Base-by-base conservation (phyloP, 305 asterid species). In the Euphrasia arctica region DNA sequence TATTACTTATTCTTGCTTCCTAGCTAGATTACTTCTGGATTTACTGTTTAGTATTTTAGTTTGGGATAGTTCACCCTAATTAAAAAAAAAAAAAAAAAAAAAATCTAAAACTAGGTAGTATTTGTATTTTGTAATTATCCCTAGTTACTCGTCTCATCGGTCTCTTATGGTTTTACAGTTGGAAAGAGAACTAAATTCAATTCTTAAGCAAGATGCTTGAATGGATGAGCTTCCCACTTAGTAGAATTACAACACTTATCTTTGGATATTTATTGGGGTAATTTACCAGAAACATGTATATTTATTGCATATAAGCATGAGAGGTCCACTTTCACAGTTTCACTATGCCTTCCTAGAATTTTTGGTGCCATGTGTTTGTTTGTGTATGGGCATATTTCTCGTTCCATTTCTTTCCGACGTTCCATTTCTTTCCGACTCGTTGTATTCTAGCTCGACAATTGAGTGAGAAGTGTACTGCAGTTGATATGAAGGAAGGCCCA, bases 291-390 rank as follows among this genome's bases (percentile, higher is more conserved):
- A 47, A 1, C 14, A 47, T 47, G 29, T 6, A 15, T 13, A 13
- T 49, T 49, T 54, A 4, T 11, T 15, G 58, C 11, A 29, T 6
- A 18, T 5, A 56, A 56, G 62, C 55, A 57, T 34, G 39, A 34
- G 39, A 12, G 4, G 22, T 27, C 39, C 56, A 41, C 5, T 25
- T 54, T 64, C 11, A 14, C 34, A 18, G 22, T 31, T 61, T 22
- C 43, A 22, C 10, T 18, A 18, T 34, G 27, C 65, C 34, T 28
- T 31, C 34, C 22, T 18, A 18, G 10, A 45, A 10, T 11, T 63
- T 32, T 51, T 32, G 14, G 15, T 36, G 60, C 39, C 60, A 4
- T 36, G 54, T 54, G 31, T 28, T 47, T 69, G 74, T 47, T 55
- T 36, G 64, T 34, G 9, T 36, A 34, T 34, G 8, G 8, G 9